A percentile compares a stretch with the other conserved stretches of the same genome.
Conservation (phyloP, 805 yeast species). For the Saccharomycopsis synnaedendra region DNA sequence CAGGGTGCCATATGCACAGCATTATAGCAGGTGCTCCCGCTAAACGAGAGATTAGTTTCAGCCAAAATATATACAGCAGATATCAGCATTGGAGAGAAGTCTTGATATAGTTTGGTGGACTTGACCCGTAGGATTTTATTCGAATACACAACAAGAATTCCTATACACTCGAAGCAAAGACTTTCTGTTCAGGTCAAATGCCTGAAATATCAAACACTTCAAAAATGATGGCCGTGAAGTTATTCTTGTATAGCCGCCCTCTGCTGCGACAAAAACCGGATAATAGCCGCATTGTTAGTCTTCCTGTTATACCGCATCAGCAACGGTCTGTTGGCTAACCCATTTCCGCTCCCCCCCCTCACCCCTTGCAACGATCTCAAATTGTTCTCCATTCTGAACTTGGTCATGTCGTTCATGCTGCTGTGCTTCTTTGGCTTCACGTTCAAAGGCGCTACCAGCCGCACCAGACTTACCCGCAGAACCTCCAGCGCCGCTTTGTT, state of each 20-base stretch:
- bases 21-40: too few species aligned
- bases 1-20: too few species aligned
- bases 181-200: too few species aligned
- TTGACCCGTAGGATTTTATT: too few species aligned
- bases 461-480: not conserved
- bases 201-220: too few species aligned
- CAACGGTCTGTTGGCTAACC: conserved; percentile 2
- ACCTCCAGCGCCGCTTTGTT: conserved; percentile 7
- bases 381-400: conserved; percentile 11
- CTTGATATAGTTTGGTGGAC: too few species aligned
- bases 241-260: not conserved
- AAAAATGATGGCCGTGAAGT: too few species aligned
- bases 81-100: too few species aligned
- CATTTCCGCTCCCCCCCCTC: not conserved
- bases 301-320: conserved; percentile 12
- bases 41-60: too few species aligned
- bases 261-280: conserved; percentile 11
- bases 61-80: too few species aligned
- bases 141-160: too few species aligned
- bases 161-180: too few species aligned
- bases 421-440: conserved; percentile 5
- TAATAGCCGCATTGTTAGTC: conserved; percentile 9
- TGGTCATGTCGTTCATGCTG: conserved; percentile 10
- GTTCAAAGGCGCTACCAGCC: not conserved
- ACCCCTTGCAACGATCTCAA: not conserved